Conservation (phyloP, 768 basidiomycete species). For the Pleurotus salmoneostramineus region DNA sequence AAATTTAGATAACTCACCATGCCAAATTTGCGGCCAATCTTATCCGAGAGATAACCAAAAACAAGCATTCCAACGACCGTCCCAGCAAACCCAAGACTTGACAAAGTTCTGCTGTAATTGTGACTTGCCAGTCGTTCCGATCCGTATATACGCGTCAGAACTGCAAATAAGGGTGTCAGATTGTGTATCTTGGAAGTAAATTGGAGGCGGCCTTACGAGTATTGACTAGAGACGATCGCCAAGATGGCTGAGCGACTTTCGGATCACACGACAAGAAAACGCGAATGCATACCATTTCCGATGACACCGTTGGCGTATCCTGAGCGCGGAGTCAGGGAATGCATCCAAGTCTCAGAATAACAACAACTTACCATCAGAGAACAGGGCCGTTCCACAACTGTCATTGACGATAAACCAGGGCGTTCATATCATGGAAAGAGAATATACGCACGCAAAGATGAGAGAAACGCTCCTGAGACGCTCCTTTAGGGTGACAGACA, state of each 20-base stretch:
- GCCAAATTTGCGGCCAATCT: constrained; percentile 82
- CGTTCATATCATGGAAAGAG: neutral
- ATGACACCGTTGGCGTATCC: constrained; percentile 83
- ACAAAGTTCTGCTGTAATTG: constrained; percentile 61
- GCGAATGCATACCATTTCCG: constrained; percentile 55
- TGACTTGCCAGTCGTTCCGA: constrained; percentile 40
- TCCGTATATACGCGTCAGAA: constrained; percentile 72
- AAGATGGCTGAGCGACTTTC: neutral
- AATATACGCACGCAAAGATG: constrained; percentile 70
- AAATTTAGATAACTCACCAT: constrained; percentile 51
- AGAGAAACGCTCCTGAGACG: constrained; percentile 62
- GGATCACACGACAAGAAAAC: constrained; percentile 1
- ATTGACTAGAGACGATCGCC: constrained; percentile 45
- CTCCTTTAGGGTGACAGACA: constrained; percentile 9
- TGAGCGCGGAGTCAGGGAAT: constrained; percentile 22
- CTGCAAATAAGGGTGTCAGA: constrained; percentile 26
- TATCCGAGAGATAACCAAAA: constrained; percentile 72
- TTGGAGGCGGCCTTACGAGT: constrained; percentile 42
- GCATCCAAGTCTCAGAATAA: no score
- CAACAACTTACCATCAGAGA: constrained; percentile 68
- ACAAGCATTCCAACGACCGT: constrained; percentile 77
- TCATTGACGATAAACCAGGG: constrained; percentile 3
- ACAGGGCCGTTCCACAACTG: constrained; percentile 84
- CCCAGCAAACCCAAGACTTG: constrained; percentile 78
- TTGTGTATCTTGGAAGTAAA: neutral